Base-by-base conservation (phyloP, 2,329 filamentous ascomycete genomes). In the Stagonosporopsis cucurbitacearum region DNA sequence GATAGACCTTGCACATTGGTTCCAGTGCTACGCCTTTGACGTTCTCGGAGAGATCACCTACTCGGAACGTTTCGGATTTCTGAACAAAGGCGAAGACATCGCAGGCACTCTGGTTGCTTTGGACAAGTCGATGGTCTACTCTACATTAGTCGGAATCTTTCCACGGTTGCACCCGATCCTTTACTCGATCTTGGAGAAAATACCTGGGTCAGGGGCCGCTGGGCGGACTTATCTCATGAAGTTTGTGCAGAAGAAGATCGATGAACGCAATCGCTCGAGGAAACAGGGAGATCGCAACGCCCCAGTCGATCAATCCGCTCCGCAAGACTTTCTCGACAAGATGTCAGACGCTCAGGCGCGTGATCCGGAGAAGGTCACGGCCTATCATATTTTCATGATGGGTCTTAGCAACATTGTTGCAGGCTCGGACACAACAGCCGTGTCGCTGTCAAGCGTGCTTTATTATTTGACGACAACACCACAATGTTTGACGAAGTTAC, bases 361-460 rank as follows among this genome's bases (percentile, higher is more conserved):
- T 44, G 74, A 77, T 44, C 72, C 75, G 0, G 37, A 60, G 12
- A 66, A 74, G 13, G 74, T 79, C 51, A 70, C 75, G 46, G 67
- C 73, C 42, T 69, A 67, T 11, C 73, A 66, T 48, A 59, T 80
- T 4, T 60, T 75, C 7, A 72, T 69, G 45, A 77, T 78, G 69
- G 71, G 71, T 0, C 71, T 73, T 2, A 59, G 43, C 2, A 66
- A 66, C 28, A 75, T 80, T 47, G 71, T 75, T 25, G 79, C 78
- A 6, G 78, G 77, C 11, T 73, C 71, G 9, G 79, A 81, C 48
- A 81, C 78, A 0, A 80, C 78, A 5, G 75, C 75, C 19, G 74
- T 77, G n/a, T 72, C 72, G 1, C 68, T 73, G 2, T 71, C 66
- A 6, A 59, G 59, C 9, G 62, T 69, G 5, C 41, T 66, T 1